A percentile compares a stretch with the other conserved stretches of the same genome.
These are phyloP conservation scores for Papilionanthe hybrid DNA, from an alignment of 116 monocot genomes.

Conservation along the genomic window DNA sequence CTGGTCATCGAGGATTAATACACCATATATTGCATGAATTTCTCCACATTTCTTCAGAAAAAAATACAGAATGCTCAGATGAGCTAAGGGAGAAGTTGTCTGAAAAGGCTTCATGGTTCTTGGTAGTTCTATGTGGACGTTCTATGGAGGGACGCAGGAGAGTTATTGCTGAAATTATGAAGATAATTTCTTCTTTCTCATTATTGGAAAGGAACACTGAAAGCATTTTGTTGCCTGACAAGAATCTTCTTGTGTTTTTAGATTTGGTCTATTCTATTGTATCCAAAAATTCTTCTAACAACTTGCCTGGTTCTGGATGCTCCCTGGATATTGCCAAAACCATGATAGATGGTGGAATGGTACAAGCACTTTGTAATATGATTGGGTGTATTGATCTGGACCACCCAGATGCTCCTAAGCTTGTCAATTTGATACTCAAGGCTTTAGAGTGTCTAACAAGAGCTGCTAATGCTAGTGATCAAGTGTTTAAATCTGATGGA, in stretches of 20 bases:
- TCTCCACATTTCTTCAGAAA: constrained; percentile 43
- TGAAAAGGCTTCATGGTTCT: constrained; percentile 68
- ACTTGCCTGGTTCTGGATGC: constrained; percentile 58
- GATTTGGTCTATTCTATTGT: constrained; percentile 67
- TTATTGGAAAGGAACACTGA: constrained; percentile 25
- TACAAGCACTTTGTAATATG: constrained; percentile 46
- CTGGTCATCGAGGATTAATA: constrained; percentile 42
- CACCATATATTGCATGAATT: constrained; percentile 64
- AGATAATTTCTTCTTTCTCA: constrained; percentile 51
- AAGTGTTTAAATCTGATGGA: constrained; percentile 41
- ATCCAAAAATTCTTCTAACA: constrained; percentile 53
- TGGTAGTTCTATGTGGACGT: constrained; percentile 64
- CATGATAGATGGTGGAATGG: constrained; percentile 81
- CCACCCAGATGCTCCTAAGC: constrained; percentile 70
- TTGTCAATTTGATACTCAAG: constrained; percentile 46
- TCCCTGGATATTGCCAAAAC: constrained; percentile 74
- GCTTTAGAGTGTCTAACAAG: constrained; percentile 68
- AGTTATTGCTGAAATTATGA: constrained; percentile 63
- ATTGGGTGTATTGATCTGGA: constrained; percentile 68
- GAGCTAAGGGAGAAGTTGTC: constrained; percentile 57
- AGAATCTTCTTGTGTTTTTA: constrained; percentile 43
- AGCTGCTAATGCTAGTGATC: constrained; percentile 70
- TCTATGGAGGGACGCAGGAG: constrained; percentile 67
- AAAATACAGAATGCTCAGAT: constrained; percentile 35
- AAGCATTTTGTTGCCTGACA: constrained; percentile 45